Conservation (phyloP, 1,139 yeast species). For the Candida albicans region DNA sequence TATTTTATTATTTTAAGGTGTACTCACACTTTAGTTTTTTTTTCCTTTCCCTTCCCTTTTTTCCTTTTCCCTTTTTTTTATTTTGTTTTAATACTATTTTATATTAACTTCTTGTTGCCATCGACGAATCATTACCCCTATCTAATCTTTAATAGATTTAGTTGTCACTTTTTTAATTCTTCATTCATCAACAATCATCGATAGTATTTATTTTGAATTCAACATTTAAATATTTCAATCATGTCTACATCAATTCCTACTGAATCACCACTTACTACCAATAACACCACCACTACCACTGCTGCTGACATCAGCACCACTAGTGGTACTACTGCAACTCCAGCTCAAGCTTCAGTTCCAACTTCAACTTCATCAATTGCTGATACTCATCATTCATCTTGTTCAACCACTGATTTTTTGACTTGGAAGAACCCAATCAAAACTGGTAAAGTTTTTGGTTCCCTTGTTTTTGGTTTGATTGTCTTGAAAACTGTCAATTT, state of each 20-base stretch:
- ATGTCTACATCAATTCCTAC: slow-evolving; percentile 6
- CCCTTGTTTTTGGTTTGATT: slow-evolving; percentile 57
- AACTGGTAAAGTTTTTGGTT: slow-evolving; percentile 77
- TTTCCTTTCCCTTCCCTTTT: not conserved
- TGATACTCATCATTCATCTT: not conserved
- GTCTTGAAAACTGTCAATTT: slow-evolving; percentile 70
- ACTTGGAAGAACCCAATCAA: slow-evolving; percentile 83
- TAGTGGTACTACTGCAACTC: not conserved
- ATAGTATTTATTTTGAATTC: not conserved
- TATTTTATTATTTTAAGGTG: too few species aligned
- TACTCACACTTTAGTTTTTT: not conserved
- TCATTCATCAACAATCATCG: not conserved
- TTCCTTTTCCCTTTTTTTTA: not conserved
- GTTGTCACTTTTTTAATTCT: not conserved
- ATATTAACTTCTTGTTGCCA: not conserved
- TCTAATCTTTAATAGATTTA: not conserved
- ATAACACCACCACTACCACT: not conserved
- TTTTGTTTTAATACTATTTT: not conserved
- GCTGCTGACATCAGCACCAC: not conserved
- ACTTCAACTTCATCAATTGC: not conserved
- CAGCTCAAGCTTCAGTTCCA: too few species aligned
- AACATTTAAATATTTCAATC: not conserved
- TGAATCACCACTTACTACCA: not conserved
- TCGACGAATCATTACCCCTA: too few species aligned
- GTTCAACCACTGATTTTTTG: slow-evolving; percentile 37